phyloP scores from a whole-genome alignment of 805 yeast species.

The Teunomyces funiuensis region DNA sequence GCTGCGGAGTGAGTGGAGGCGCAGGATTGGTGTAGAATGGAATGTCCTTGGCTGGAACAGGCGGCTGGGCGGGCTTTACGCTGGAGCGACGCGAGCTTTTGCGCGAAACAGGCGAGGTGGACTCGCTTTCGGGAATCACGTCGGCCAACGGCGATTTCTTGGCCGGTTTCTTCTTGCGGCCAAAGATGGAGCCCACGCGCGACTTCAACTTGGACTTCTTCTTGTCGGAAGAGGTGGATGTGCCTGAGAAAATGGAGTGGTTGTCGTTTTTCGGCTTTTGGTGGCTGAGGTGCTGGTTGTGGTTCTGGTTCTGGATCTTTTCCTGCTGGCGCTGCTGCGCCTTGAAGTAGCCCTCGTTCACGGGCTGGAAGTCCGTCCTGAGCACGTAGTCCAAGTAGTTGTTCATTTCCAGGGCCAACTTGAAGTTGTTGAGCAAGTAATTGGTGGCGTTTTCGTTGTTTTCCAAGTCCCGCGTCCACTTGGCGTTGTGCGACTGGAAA shows the following conservation, averaged over 20 bases:
- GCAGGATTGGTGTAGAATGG: slow-evolving; percentile 4
- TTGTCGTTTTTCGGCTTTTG: slow-evolving; percentile 6
- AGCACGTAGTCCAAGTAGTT: slow-evolving; percentile 35
- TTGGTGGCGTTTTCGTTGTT: slow-evolving; percentile 64
- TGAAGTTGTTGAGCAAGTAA: slow-evolving; percentile 52
- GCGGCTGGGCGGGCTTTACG: neutral
- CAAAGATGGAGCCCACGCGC: slow-evolving; percentile 73
- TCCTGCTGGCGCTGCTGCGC: slow-evolving; percentile 14
- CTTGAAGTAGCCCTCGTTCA: slow-evolving; percentile 9
- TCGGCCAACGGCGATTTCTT: slow-evolving; percentile 14
- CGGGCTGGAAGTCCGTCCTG: slow-evolving; percentile 20
- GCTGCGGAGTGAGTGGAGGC: slow-evolving; percentile 2
- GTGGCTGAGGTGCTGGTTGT: slow-evolving; percentile 7
- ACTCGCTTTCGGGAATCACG: slow-evolving; percentile 35
- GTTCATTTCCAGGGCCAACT: slow-evolving; percentile 38
- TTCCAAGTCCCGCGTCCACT: slow-evolving; percentile 22
- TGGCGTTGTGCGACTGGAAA: slow-evolving; percentile 39
- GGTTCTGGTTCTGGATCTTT: slow-evolving; percentile 9
- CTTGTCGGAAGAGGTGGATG: slow-evolving; percentile 20
- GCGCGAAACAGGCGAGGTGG: slow-evolving; percentile 17
- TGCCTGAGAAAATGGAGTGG: slow-evolving; percentile 12
- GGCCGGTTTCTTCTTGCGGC: slow-evolving; percentile 53
- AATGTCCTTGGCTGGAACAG: neutral
- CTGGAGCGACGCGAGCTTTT: slow-evolving; percentile 8
- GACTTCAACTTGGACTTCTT: slow-evolving; percentile 55